A percentile compares a stretch with the other conserved stretches of the same genome.
Evolutionary conservation across 352 stramenopile species (phyloP).

Genomic region (Globisporangium emineosum): DNA sequence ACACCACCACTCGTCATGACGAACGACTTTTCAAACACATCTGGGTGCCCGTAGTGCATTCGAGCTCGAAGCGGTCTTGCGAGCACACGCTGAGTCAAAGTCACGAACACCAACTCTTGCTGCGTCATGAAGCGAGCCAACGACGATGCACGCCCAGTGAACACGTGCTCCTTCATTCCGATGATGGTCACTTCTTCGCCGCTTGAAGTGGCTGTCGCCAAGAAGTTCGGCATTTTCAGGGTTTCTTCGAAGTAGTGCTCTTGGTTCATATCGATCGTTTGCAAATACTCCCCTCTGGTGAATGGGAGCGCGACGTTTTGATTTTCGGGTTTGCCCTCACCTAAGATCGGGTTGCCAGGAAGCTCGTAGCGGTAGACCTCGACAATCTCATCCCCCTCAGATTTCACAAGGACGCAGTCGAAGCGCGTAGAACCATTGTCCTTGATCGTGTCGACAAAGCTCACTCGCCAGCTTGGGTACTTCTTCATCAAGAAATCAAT

Average conservation of each 20-base stretch:
- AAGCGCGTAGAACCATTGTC: conserved; percentile 38
- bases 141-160: conserved; percentile 83
- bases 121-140: conserved; percentile 86
- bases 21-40: conserved; percentile 88
- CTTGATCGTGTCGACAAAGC: conserved; percentile 80
- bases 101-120: conserved; percentile 87
- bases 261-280: conserved; percentile 92
- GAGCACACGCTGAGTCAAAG: conserved; percentile 78
- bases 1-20: conserved; percentile 81
- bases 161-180: conserved; percentile 89
- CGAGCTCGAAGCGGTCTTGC: conserved; percentile 69
- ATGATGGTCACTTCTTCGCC: conserved; percentile 80
- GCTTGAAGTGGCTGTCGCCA: conserved; percentile 56
- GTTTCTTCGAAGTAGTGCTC: conserved; percentile 88
- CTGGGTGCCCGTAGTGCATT: conserved; percentile 87
- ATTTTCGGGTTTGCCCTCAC: conserved; percentile 87
- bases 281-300: conserved; percentile 82
- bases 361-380: conserved; percentile 88
- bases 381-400: conserved; percentile 75
- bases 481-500: conserved; percentile 89
- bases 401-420: conserved; percentile 80
- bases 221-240: conserved; percentile 87
- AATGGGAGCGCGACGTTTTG: conserved; percentile 87
- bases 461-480: conserved; percentile 86
- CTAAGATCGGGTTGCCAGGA: conserved; percentile 85